Conservation (phyloP, 2,329 filamentous ascomycete species). For the Cercospora citrullina region DNA sequence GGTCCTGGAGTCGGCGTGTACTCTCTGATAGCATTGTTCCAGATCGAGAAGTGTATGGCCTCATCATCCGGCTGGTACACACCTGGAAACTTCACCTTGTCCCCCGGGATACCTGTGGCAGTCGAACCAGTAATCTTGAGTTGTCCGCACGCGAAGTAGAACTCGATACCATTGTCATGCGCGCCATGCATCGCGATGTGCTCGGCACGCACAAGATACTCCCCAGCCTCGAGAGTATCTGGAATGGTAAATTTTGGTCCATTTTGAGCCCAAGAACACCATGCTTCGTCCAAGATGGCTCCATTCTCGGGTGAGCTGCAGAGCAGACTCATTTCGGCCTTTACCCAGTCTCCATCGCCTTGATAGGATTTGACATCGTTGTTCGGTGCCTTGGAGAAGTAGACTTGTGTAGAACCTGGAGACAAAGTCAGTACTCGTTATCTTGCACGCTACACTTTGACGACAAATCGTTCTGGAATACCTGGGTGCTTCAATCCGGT, state of each 20-base stretch:
- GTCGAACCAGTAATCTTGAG: slow-evolving; percentile 24
- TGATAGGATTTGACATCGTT: slow-evolving; percentile 21
- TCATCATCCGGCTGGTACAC: slow-evolving; percentile 27
- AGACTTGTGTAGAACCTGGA: slow-evolving; percentile 20
- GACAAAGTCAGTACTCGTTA: neutral
- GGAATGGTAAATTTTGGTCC: slow-evolving; percentile 25
- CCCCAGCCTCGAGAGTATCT: slow-evolving; percentile 18
- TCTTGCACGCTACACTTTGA: neutral
- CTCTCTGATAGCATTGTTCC: slow-evolving; percentile 17
- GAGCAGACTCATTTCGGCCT: slow-evolving; percentile 21
- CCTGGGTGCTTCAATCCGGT: slow-evolving; percentile 25
- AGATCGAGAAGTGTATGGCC: slow-evolving; percentile 27
- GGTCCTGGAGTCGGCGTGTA: neutral
- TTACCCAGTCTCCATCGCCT: slow-evolving; percentile 27
- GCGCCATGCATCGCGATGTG: slow-evolving; percentile 26
- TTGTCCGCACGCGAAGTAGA: slow-evolving; percentile 27
- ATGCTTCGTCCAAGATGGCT: slow-evolving; percentile 1
- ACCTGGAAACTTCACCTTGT: slow-evolving; percentile 26
- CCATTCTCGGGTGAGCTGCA: slow-evolving; percentile 18
- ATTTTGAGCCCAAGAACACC: slow-evolving; percentile 19
- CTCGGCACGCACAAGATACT: slow-evolving; percentile 26
- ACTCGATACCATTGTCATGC: slow-evolving; percentile 23
- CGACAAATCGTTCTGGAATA: neutral
- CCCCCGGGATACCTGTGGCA: slow-evolving; percentile 15
- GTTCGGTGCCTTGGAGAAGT: slow-evolving; percentile 25